A percentile compares a stretch with the other conserved stretches of the same genome.
Conservation (phyloP, 768 basidiomycete species). For the Mycena maculata region DNA sequence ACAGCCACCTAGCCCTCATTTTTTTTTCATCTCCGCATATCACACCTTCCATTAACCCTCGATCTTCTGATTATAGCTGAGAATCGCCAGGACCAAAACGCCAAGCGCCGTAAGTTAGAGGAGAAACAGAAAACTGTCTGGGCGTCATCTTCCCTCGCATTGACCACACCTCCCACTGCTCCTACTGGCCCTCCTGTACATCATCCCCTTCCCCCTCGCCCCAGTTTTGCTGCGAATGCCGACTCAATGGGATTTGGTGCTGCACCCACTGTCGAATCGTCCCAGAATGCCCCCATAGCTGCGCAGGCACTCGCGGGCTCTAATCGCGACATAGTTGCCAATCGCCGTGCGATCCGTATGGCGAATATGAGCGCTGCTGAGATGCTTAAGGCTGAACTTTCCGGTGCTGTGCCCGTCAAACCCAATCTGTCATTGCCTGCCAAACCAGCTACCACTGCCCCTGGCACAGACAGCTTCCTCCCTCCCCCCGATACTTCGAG, state of each 20-base stretch:
- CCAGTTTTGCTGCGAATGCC: conserved; percentile 79
- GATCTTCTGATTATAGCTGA: conserved; percentile 71
- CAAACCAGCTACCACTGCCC: conserved; percentile 47
- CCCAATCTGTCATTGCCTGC: conserved; percentile 52
- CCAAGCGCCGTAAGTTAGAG: conserved; percentile 86
- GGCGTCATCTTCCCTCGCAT: conserved; percentile 61
- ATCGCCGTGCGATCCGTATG: conserved; percentile 90
- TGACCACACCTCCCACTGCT: conserved; percentile 59
- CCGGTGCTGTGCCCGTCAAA: conserved; percentile 64
- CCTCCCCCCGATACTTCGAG: conserved; percentile 41
- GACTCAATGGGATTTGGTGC: conserved; percentile 84
- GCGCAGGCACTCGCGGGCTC: conserved; percentile 83
- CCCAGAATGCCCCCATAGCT: conserved; percentile 67
- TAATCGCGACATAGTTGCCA: conserved; percentile 92
- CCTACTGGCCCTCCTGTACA: conserved; percentile 44
- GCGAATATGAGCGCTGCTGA: conserved; percentile 98
- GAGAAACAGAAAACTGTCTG: conserved; percentile 53
- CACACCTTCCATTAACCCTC: conserved; percentile 33
- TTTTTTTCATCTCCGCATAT: conserved; percentile 5
- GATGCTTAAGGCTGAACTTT: conserved; percentile 89
- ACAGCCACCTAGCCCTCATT: conserved; percentile 32
- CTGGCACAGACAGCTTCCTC: conserved; percentile 40
- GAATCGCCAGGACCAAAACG: conserved; percentile 91
- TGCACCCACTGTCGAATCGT: conserved; percentile 66
- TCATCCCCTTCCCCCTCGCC: conserved; percentile 67